Percentiles rank a stretch among this genome's conserved stretches.
phyloP scores from a whole-genome alignment of 495 filamentous ascomycete genomes.

The Neurospora sublineolata region DNA sequence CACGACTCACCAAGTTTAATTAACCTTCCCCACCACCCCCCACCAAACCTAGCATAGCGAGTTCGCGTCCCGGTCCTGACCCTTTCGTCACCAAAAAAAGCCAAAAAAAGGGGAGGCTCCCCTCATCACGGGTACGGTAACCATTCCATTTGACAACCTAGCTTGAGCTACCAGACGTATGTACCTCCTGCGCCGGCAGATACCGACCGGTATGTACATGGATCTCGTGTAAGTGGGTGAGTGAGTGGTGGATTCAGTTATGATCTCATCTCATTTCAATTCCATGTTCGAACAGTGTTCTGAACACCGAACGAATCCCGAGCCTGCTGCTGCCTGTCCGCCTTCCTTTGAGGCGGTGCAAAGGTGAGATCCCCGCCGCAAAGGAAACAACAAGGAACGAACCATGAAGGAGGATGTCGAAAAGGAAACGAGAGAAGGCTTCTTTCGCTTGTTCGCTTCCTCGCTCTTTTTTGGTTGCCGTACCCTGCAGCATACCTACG shows the following conservation, averaged over 20 bases:
- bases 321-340: neutral
- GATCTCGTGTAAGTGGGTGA: too few species aligned
- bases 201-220: neutral
- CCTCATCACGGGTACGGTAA: neutral
- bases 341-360: neutral
- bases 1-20: neutral
- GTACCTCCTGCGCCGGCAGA: neutral
- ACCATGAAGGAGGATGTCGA: too few species aligned
- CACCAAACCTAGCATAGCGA: neutral
- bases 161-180: neutral
- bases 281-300: too few species aligned
- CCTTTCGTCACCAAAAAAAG: neutral
- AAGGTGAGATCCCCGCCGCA: neutral
- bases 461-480: too few species aligned
- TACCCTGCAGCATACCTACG: too few species aligned
- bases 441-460: too few species aligned
- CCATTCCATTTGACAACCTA: neutral
- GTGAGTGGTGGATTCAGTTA: neutral
- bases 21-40: neutral
- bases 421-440: too few species aligned
- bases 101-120: neutral
- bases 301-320: neutral
- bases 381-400: too few species aligned
- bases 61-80: neutral
- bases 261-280: neutral